Percentiles rank a stretch among this genome's conserved stretches.
phyloP scores from a whole-genome alignment of 2,329 filamentous ascomycete genomes.

The Falciphora oryzae region DNA sequence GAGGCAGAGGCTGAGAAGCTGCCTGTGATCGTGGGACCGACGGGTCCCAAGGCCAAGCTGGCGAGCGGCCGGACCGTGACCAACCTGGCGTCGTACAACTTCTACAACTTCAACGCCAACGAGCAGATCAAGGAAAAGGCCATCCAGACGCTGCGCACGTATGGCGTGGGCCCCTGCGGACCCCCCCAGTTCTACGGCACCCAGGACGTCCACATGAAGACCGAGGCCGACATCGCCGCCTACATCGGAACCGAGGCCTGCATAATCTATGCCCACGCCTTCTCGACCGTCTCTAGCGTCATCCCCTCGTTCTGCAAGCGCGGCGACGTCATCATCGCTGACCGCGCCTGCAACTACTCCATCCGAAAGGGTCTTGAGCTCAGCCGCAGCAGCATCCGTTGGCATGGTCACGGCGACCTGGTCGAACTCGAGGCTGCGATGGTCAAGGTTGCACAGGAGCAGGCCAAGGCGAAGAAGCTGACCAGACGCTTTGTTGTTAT shows the following conservation, averaged over 20 bases:
- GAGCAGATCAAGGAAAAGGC: conserved; percentile 92
- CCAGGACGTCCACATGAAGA: conserved; percentile 97
- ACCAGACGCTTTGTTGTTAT: conserved; percentile 94
- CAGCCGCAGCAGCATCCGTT: conserved; percentile 81
- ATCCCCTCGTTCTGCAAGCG: conserved; percentile 97
- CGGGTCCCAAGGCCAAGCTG: conserved; percentile 85
- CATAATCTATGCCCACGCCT: conserved; percentile 94
- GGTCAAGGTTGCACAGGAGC: conserved; percentile 79
- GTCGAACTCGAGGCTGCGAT: conserved; percentile 83
- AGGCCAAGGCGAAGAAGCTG: conserved; percentile 75
- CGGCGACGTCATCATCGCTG: conserved; percentile 93
- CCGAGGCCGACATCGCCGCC: conserved; percentile 85
- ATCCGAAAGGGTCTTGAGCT: conserved; percentile 94
- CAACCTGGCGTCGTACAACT: conserved; percentile 94
- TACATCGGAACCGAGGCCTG: conserved; percentile 83
- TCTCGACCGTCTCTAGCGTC: conserved; percentile 93
- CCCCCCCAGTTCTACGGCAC: conserved; percentile 98
- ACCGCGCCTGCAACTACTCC: conserved; percentile 87
- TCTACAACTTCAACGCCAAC: conserved; percentile 94
- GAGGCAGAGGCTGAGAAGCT: conserved; percentile 76
- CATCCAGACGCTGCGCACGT: conserved; percentile 86
- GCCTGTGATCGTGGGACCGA: conserved; percentile 82
- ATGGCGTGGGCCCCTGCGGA: conserved; percentile 93
- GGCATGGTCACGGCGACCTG: conserved; percentile 97
- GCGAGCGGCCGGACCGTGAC: conserved; percentile 82